Percentiles rank a stretch among this genome's conserved stretches.
Conservation (phyloP, 768 basidiomycete species). For the Boletus reticuloceps region DNA sequence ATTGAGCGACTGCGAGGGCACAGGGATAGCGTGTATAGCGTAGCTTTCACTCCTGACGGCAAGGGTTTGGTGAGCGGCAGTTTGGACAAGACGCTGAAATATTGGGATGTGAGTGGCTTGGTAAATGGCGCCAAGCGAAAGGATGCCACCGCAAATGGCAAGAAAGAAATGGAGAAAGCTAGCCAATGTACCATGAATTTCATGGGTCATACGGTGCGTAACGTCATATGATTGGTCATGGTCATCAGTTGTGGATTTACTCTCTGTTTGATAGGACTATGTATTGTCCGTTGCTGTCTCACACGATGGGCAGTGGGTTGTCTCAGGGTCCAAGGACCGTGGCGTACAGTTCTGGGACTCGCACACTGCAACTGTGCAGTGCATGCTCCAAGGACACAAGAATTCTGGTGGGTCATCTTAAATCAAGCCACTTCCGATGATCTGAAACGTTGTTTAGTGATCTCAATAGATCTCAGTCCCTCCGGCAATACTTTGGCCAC, state of each 20-base stretch:
- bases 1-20: slow-evolving; percentile 76
- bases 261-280: slow-evolving; percentile 48
- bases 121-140: slow-evolving; percentile 32
- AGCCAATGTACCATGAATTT: slow-evolving; percentile 78
- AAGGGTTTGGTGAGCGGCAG: slow-evolving; percentile 86
- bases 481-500: slow-evolving; percentile 62
- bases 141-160: slow-evolving; percentile 39
- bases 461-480: slow-evolving; percentile 68
- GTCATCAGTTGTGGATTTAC: background rate
- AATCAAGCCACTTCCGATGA: background rate
- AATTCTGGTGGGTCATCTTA: slow-evolving; percentile 54
- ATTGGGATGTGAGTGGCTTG: slow-evolving; percentile 67
- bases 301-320: slow-evolving; percentile 92
- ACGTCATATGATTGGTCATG: slow-evolving; percentile 16
- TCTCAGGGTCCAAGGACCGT: slow-evolving; percentile 94
- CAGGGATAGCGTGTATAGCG: slow-evolving; percentile 80
- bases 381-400: slow-evolving; percentile 82
- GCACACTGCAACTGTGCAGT: slow-evolving; percentile 74
- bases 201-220: slow-evolving; percentile 74
- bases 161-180: slow-evolving; percentile 49
- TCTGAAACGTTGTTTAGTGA: slow-evolving; percentile 42
- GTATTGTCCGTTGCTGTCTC: slow-evolving; percentile 78
- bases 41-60: slow-evolving; percentile 93
- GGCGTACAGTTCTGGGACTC: slow-evolving; percentile 95
- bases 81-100: slow-evolving; percentile 84